These are phyloP conservation scores for Torulaspora quercuum DNA, from an alignment of 805 yeast species.

Conservation along the genomic window DNA sequence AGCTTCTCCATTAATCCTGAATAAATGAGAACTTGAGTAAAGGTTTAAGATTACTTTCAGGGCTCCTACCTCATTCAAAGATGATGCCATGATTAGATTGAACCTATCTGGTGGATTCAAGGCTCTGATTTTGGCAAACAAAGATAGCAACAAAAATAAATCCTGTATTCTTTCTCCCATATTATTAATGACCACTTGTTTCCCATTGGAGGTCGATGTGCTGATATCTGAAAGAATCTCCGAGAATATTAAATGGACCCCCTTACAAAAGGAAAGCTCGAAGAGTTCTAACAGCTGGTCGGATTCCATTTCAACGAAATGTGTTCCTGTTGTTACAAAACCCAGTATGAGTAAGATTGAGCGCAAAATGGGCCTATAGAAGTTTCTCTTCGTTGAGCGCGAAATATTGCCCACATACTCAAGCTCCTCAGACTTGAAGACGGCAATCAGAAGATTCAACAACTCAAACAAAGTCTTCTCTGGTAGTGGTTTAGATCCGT, in stretches of 20 bases:
- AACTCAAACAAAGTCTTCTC: slow-evolving; percentile 30
- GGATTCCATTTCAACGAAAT: slow-evolving; percentile 46
- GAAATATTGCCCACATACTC: slow-evolving; percentile 45
- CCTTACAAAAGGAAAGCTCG: slow-evolving; percentile 60
- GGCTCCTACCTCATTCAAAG: slow-evolving; percentile 56
- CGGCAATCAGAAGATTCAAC: slow-evolving; percentile 32
- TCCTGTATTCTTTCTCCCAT: slow-evolving; percentile 59
- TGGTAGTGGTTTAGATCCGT: slow-evolving; percentile 19
- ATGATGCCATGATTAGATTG: slow-evolving; percentile 47
- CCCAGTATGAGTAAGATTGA: slow-evolving; percentile 49
- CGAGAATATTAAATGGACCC: slow-evolving; percentile 56
- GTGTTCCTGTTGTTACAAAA: slow-evolving; percentile 42
- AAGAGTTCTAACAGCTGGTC: slow-evolving; percentile 55
- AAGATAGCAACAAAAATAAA: slow-evolving; percentile 55
- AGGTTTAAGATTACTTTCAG: slow-evolving; percentile 58
- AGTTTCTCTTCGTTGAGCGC: slow-evolving; percentile 37
- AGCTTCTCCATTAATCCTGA: slow-evolving; percentile 59
- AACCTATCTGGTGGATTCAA: slow-evolving; percentile 48
- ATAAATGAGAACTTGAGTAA: slow-evolving; percentile 63
- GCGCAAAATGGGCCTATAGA: slow-evolving; percentile 60
- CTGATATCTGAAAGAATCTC: slow-evolving; percentile 55
- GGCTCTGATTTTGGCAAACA: slow-evolving; percentile 56
- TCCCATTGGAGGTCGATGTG: slow-evolving; percentile 38
- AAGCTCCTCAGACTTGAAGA: slow-evolving; percentile 47
- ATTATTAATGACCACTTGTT: slow-evolving; percentile 35